Conservation (phyloP, 2,329 filamentous ascomycete genomes). For the Rutstroemia sydowiana region DNA sequence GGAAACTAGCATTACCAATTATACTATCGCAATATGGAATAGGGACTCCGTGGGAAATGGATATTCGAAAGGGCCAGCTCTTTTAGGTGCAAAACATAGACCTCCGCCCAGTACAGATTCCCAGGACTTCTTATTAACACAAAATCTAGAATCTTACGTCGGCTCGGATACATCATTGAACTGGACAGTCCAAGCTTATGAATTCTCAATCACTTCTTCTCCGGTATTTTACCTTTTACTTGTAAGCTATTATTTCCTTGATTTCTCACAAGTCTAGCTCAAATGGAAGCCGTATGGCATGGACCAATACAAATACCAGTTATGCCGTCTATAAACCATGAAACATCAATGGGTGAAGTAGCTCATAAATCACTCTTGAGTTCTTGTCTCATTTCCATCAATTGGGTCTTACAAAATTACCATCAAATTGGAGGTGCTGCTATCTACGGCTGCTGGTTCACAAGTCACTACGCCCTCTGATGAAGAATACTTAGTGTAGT, state of each 20-base stretch:
- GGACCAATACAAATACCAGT: too few relatives aligned
- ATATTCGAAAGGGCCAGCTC: constrained; percentile 1
- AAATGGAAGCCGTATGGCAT: too few relatives aligned
- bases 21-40: constrained; percentile 9
- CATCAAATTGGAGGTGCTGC: too few relatives aligned
- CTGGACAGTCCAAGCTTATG: constrained; percentile 9
- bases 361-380: too few relatives aligned
- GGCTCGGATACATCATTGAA: constrained; percentile 1
- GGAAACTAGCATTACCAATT: constrained; percentile 5
- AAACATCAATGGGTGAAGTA: too few relatives aligned
- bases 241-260: not conserved
- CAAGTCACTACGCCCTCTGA: too few relatives aligned
- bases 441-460: too few relatives aligned
- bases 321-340: too few relatives aligned
- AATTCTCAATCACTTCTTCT: not conserved
- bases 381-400: too few relatives aligned
- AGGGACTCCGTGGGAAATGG: not conserved
- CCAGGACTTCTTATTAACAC: not conserved
- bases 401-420: too few relatives aligned
- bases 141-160: constrained; percentile 1
- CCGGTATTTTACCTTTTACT: constrained; percentile 8
- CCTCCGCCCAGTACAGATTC: not conserved
- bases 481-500: too few relatives aligned
- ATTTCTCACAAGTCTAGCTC: not conserved
- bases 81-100: not conserved